phyloP scores from a whole-genome alignment of 225 moss, liverwort and hornwort genomes.

The Polytrichum formosum region DNA sequence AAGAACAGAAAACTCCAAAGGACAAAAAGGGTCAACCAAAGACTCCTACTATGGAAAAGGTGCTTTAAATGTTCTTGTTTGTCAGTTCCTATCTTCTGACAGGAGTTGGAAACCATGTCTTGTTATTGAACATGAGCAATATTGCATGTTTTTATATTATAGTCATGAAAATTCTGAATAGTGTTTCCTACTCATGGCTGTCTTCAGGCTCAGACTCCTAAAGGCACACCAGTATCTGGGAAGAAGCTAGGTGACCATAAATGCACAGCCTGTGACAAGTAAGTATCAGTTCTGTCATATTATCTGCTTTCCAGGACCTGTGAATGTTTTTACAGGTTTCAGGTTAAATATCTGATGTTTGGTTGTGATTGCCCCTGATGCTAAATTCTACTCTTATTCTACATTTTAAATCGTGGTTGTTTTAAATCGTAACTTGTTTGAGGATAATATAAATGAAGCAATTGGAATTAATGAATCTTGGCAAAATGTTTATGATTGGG shows the following conservation, averaged over 20 bases:
- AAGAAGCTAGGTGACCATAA: conserved; percentile 32
- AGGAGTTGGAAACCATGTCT: neutral
- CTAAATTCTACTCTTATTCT: no score
- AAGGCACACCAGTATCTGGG: conserved; percentile 18
- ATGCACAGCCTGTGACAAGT: conserved; percentile 47
- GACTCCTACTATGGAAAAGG: conserved; percentile 12
- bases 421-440: no score
- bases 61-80: neutral
- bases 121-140: neutral
- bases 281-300: neutral
- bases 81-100: no score
- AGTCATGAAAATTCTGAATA: no score
- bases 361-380: no score
- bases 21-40: conserved; percentile 14
- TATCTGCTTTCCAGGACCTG: neutral
- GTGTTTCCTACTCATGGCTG: no score
- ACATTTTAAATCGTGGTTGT: no score
- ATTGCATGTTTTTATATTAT: neutral
- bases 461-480: no score
- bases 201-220: conserved; percentile 25
- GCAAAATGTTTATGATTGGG: neutral
- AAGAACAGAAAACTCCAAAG: conserved; percentile 11
- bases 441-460: no score
- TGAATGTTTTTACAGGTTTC: neutral
- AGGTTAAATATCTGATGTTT: neutral